Percentiles rank a stretch among this genome's conserved stretches.
Evolutionary conservation across 2,329 filamentous ascomycete species (phyloP).

Genomic region (Epichloe elymi): DNA sequence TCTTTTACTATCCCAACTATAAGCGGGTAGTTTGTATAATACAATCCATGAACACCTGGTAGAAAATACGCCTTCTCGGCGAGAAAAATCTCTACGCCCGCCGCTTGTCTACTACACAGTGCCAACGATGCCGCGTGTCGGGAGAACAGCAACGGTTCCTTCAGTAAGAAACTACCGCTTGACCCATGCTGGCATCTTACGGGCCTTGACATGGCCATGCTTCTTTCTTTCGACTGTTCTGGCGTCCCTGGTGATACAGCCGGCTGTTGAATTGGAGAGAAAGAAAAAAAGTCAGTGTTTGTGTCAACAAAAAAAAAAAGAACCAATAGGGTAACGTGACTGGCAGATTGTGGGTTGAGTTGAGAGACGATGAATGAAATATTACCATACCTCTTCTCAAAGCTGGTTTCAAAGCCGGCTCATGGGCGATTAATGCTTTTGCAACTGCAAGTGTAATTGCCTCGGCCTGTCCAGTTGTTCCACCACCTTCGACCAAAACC

Average conservation of each 20-base stretch:
- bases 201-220: constrained; percentile 85
- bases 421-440: constrained; percentile 78
- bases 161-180: constrained; percentile 44
- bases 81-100: not conserved
- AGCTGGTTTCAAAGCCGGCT: constrained; percentile 79
- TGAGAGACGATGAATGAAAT: not conserved
- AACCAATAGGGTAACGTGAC: not conserved
- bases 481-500: constrained; percentile 72
- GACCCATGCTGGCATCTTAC: constrained; percentile 98
- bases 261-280: constrained; percentile 44
- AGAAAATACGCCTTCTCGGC: not conserved
- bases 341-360: not conserved
- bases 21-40: not conserved
- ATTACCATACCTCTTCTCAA: constrained; percentile 67
- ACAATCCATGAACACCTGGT: not conserved
- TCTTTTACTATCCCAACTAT: not conserved
- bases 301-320: not conserved
- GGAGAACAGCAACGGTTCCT: not conserved
- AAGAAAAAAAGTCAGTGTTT: not conserved
- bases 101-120: not conserved
- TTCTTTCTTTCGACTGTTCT: constrained; percentile 97
- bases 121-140: not conserved
- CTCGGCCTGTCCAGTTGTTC: constrained; percentile 90
- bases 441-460: constrained; percentile 82
- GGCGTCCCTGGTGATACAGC: constrained; percentile 80